These are phyloP conservation scores for Monosporascus ibericus DNA, from an alignment of 2,329 filamentous ascomycete genomes.

Conservation along the genomic window DNA sequence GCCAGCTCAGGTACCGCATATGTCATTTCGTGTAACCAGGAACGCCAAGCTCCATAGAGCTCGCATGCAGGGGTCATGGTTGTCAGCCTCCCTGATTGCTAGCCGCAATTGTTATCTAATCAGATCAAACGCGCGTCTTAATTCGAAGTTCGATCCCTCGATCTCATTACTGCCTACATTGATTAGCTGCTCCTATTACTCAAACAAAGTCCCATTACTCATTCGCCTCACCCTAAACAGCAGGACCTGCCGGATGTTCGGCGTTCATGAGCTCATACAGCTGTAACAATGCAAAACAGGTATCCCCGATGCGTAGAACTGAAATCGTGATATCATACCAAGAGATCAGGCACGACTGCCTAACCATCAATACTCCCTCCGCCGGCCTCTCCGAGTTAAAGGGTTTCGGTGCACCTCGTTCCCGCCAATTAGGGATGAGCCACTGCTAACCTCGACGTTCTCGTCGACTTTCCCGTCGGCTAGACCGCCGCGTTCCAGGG, in stretches of 20 bases:
- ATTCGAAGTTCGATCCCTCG: not conserved
- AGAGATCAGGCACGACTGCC: not conserved
- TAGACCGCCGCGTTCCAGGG: constrained; percentile 7
- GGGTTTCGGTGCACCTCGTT: too few species aligned
- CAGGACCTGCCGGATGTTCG: not conserved
- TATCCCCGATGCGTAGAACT: too few species aligned
- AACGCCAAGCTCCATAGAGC: not conserved
- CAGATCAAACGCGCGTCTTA: not conserved
- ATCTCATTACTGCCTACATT: not conserved
- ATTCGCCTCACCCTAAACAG: not conserved
- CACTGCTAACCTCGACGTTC: not conserved
- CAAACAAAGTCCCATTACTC: not conserved
- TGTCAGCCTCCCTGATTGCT: not conserved
- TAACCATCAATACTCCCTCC: not conserved
- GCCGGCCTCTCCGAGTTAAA: not conserved
- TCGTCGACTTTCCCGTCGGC: constrained; percentile 9
- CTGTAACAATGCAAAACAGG: too few species aligned
- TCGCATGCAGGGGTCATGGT: not conserved
- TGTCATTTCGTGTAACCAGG: not conserved
- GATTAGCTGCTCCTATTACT: not conserved
- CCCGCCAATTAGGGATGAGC: too few species aligned
- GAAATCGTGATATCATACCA: not conserved
- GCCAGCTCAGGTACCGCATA: not conserved
- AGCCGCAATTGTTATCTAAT: not conserved
- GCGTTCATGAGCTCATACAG: too few species aligned